Percentiles rank a stretch among this genome's conserved stretches.
Conservation (phyloP, 208 protist genomes). For the Leptomonas seymouri region DNA sequence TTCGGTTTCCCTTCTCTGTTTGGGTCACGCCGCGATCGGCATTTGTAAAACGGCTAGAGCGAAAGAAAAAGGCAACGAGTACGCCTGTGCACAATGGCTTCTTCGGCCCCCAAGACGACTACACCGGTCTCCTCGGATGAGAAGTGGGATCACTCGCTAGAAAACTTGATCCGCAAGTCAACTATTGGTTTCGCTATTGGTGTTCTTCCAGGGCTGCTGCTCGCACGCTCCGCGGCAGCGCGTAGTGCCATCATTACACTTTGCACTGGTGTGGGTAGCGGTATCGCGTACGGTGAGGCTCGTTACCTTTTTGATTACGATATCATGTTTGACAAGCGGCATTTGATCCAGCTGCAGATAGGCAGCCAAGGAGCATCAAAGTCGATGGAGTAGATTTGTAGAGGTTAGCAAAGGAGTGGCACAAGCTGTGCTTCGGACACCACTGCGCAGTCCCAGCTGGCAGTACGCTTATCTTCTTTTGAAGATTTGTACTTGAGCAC, state of each 20-base stretch:
- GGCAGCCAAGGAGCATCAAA: constrained; percentile 12
- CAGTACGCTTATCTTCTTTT: too few species aligned
- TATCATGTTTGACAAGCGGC: constrained; percentile 85
- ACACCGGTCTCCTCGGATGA: constrained; percentile 62
- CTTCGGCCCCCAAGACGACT: constrained; percentile 10
- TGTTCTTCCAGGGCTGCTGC: constrained; percentile 70
- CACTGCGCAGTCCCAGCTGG: too few species aligned
- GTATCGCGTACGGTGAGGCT: constrained; percentile 88
- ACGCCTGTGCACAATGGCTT: constrained; percentile 1
- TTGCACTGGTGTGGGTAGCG: constrained; percentile 75
- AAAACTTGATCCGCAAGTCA: constrained; percentile 88
- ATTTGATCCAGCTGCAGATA: constrained; percentile 61
- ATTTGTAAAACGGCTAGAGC: neutral
- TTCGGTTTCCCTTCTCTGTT: too few species aligned
- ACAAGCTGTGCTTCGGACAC: neutral
- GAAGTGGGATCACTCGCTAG: constrained; percentile 91
- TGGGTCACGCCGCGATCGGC: too few species aligned
- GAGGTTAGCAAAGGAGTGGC: neutral
- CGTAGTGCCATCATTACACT: constrained; percentile 65
- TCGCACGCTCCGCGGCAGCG: constrained; percentile 69
- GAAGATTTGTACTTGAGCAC: too few species aligned
- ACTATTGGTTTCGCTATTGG: constrained; percentile 75
- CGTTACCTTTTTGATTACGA: constrained; percentile 90
- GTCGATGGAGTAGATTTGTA: constrained; percentile 4
- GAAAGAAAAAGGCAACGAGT: too few species aligned